Conservation (phyloP, 192 early-diverging fungal species). For the Spizellomyces sp. region DNA sequence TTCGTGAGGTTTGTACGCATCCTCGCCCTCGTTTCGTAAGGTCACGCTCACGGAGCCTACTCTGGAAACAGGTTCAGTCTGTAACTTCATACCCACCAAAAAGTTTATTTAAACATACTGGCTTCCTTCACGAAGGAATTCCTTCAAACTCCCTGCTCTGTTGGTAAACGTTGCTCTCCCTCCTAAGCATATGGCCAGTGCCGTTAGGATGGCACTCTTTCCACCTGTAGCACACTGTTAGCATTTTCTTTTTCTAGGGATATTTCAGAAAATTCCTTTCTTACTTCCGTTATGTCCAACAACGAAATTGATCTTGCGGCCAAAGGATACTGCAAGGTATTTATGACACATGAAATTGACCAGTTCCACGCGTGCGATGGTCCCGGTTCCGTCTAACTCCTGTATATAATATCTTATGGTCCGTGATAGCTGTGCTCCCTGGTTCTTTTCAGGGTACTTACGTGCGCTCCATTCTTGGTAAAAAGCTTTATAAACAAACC, state of each 20-base stretch:
- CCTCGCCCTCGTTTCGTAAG: slow-evolving; percentile 80
- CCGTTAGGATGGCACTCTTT: slow-evolving; percentile 95
- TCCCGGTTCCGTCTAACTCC: slow-evolving; percentile 48
- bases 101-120: slow-evolving; percentile 43
- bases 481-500: no score
- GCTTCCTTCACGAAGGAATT: slow-evolving; percentile 83
- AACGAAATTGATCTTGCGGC: slow-evolving; percentile 92
- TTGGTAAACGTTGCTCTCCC: slow-evolving; percentile 88
- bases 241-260: no score
- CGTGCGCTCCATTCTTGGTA: no score
- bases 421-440: no score
- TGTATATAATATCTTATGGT: background rate
- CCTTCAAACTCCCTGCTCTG: slow-evolving; percentile 73
- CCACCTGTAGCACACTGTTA: slow-evolving; percentile 57
- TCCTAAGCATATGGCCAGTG: slow-evolving; percentile 87
- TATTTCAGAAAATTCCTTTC: slow-evolving; percentile 10
- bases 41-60: slow-evolving; percentile 66
- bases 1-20: slow-evolving; percentile 77
- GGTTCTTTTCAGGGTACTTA: no score
- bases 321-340: slow-evolving; percentile 73
- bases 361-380: slow-evolving; percentile 81
- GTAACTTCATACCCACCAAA: background rate
- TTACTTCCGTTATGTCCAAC: slow-evolving; percentile 94
- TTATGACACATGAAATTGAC: slow-evolving; percentile 97
- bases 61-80: slow-evolving; percentile 32